These are phyloP conservation scores for Suhomyces xylopsoci DNA, from an alignment of 805 yeast genomes.

Conservation along the genomic window DNA sequence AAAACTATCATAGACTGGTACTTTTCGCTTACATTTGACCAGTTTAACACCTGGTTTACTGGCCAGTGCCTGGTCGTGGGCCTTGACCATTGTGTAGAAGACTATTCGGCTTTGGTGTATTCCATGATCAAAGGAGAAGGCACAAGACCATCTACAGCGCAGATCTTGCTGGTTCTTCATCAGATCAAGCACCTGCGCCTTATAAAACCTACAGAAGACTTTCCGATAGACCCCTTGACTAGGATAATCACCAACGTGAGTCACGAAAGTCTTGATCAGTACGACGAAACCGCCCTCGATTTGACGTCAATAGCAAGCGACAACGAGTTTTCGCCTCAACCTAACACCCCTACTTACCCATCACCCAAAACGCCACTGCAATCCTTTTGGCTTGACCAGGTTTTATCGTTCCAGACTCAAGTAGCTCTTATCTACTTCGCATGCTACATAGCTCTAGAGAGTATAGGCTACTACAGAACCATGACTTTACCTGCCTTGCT, in stretches of 20 bases:
- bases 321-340: background rate
- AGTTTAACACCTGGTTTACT: conserved; percentile 29
- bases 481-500: background rate
- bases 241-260: background rate
- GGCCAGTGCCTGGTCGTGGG: background rate
- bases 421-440: background rate
- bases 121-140: conserved; percentile 30
- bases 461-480: background rate
- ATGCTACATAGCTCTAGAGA: background rate
- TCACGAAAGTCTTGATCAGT: background rate
- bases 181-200: background rate
- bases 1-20: conserved; percentile 31
- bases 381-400: background rate
- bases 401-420: background rate
- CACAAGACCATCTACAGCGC: background rate
- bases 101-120: conserved; percentile 22
- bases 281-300: background rate
- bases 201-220: background rate
- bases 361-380: background rate
- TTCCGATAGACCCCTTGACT: background rate
- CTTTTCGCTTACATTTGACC: conserved; percentile 12
- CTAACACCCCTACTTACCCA: background rate
- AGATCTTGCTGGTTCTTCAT: background rate
- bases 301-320: background rate
- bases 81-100: conserved; percentile 1